A percentile compares a stretch with the other conserved stretches of the same genome.
phyloP scores from a whole-genome alignment of 768 basidiomycete genomes.

The Gelatoporia subvermispora region DNA sequence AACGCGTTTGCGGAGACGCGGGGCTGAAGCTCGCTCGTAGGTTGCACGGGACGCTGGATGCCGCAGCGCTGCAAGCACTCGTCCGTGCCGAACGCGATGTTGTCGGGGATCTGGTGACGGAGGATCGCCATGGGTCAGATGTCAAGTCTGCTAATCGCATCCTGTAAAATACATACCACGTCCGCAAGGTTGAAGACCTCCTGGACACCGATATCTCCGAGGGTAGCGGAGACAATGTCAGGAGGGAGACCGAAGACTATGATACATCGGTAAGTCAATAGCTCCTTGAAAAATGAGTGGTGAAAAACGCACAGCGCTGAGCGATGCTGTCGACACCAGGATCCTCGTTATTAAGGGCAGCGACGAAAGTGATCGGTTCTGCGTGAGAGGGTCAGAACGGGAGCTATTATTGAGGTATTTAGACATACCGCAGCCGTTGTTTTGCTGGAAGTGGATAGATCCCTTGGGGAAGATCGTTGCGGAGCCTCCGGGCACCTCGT shows the following conservation, averaged over 20 bases:
- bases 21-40: slow-evolving; percentile 24
- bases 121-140: no score
- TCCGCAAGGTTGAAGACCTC: slow-evolving; percentile 21
- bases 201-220: slow-evolving; percentile 25
- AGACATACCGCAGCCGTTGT: slow-evolving; percentile 18
- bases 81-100: slow-evolving; percentile 24
- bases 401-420: background rate
- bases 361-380: slow-evolving; percentile 23
- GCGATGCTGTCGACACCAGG: slow-evolving; percentile 21
- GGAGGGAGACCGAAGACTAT: slow-evolving; percentile 25
- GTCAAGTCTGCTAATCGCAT: background rate
- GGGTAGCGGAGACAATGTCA: slow-evolving; percentile 22
- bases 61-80: slow-evolving; percentile 24
- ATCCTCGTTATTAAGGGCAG: slow-evolving; percentile 24
- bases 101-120: slow-evolving; percentile 25
- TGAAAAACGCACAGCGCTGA: slow-evolving; percentile 21
- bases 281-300: background rate
- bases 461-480: slow-evolving; percentile 23
- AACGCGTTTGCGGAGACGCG: slow-evolving; percentile 21
- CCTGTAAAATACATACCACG: no score
- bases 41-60: slow-evolving; percentile 19
- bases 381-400: background rate
- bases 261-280: background rate
- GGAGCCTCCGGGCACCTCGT: slow-evolving; percentile 17
- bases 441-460: slow-evolving; percentile 26